Evolutionary conservation across 2,329 filamentous ascomycete species (phyloP).

Genomic region (Colletotrichum chlorophyti): DNA sequence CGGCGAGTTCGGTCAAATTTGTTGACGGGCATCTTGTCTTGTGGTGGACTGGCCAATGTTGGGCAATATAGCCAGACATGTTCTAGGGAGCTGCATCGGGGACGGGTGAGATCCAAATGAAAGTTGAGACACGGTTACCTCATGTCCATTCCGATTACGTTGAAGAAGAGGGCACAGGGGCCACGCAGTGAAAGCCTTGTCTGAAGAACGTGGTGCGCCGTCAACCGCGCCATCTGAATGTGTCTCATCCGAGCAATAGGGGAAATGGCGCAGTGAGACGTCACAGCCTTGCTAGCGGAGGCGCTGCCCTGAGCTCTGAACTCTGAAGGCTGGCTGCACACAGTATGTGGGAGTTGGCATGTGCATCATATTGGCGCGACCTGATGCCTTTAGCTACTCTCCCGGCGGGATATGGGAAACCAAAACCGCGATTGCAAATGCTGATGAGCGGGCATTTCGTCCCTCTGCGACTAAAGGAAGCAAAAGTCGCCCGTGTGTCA

Average conservation of each 20-base stretch:
- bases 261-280: background rate
- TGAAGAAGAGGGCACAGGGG: background rate
- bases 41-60: slow-evolving; percentile 6
- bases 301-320: no score
- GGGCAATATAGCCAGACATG: slow-evolving; percentile 8
- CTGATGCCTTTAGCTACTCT: background rate
- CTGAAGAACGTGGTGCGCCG: background rate
- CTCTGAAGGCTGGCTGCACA: no score
- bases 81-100: slow-evolving; percentile 11
- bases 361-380: background rate
- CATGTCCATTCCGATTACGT: slow-evolving; percentile 9
- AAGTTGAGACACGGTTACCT: slow-evolving; percentile 8
- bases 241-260: slow-evolving; percentile 18
- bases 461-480: background rate
- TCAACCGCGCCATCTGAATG: slow-evolving; percentile 2
- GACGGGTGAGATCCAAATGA: background rate
- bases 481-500: slow-evolving; percentile 8
- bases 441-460: no score
- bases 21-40: background rate
- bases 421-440: background rate
- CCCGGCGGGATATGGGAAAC: background rate
- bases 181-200: background rate
- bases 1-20: slow-evolving; percentile 22
- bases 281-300: slow-evolving; percentile 6
- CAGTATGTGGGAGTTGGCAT: background rate